Conservation (phyloP, 768 basidiomycete species). For the Pleurotus tuber-regium region DNA sequence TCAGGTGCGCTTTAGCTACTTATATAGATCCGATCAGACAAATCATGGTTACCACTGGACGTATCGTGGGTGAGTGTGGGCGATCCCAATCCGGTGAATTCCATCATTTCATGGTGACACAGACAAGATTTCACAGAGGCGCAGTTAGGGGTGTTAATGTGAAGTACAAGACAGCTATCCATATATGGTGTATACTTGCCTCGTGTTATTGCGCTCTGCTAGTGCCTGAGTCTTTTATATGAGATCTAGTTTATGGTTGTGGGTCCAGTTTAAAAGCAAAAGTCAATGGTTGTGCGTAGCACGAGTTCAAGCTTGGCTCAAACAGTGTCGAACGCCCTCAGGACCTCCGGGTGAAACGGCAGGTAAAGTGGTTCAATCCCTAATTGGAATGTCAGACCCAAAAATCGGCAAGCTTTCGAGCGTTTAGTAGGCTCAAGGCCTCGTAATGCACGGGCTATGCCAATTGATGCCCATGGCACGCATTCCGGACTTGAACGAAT, state of each 20-base stretch:
- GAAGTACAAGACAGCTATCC: conserved; percentile 6
- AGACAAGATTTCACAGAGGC: conserved; percentile 2
- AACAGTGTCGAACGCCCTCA: too few relatives aligned
- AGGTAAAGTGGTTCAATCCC: too few relatives aligned
- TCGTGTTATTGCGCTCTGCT: not conserved
- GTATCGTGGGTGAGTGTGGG: conserved; percentile 8
- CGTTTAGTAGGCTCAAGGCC: too few relatives aligned
- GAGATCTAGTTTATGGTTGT: not conserved
- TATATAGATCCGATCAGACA: conserved; percentile 9
- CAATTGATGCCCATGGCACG: too few relatives aligned
- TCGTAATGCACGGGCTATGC: too few relatives aligned
- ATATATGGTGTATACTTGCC: not conserved
- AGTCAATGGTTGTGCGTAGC: conserved; percentile 2
- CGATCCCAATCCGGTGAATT: conserved; percentile 3
- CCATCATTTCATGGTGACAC: not conserved
- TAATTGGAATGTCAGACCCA: not conserved
- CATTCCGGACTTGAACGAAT: too few relatives aligned
- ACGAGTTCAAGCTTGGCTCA: too few relatives aligned
- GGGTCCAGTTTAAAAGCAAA: conserved; percentile 6
- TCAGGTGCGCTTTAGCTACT: not conserved
- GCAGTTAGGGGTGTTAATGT: conserved; percentile 1
- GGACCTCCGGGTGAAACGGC: too few relatives aligned
- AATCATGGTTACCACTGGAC: conserved; percentile 1
- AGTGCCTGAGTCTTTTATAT: conserved; percentile 3
- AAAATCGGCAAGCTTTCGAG: not conserved